Conservation (phyloP, 148 eudicot species). For the Chenopodium album region DNA sequence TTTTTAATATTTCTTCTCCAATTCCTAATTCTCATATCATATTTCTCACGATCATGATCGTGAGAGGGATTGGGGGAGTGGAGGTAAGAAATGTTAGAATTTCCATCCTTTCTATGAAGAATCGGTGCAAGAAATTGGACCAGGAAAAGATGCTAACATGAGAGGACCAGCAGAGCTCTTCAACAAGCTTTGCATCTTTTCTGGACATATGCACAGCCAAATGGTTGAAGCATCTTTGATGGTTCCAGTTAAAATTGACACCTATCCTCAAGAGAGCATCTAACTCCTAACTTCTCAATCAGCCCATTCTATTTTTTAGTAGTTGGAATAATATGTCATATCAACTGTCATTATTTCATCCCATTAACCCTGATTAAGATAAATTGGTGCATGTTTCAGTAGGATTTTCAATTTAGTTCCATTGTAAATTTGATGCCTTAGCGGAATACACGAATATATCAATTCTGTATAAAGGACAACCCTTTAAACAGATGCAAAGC, state of each 20-base stretch:
- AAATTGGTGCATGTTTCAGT: not conserved
- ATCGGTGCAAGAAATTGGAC: conserved; percentile 24
- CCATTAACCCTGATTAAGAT: conserved; percentile 9
- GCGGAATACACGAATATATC: not conserved
- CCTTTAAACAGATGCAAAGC: not conserved
- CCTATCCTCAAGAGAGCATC: conserved; percentile 27
- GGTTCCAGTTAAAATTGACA: conserved; percentile 22
- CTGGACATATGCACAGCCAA: conserved; percentile 13
- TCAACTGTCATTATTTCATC: conserved; percentile 15
- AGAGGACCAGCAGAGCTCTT: conserved; percentile 26
- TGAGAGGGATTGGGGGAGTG: not conserved
- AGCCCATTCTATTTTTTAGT: conserved; percentile 27
- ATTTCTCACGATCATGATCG: not conserved
- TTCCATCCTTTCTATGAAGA: conserved; percentile 3
- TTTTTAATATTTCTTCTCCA: not conserved
- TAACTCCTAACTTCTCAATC: conserved; percentile 23
- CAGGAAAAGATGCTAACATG: conserved; percentile 32
- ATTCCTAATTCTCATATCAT: not conserved
- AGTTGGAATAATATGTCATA: conserved; percentile 18
- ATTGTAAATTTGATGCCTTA: conserved; percentile 6
- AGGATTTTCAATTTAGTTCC: not conserved
- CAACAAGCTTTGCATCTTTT: conserved; percentile 40
- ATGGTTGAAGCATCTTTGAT: conserved; percentile 22
- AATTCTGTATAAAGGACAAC: not conserved
- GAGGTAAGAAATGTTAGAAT: not conserved